phyloP scores from a whole-genome alignment of 2,329 filamentous ascomycete genomes.

The Calonectria honghensis region DNA sequence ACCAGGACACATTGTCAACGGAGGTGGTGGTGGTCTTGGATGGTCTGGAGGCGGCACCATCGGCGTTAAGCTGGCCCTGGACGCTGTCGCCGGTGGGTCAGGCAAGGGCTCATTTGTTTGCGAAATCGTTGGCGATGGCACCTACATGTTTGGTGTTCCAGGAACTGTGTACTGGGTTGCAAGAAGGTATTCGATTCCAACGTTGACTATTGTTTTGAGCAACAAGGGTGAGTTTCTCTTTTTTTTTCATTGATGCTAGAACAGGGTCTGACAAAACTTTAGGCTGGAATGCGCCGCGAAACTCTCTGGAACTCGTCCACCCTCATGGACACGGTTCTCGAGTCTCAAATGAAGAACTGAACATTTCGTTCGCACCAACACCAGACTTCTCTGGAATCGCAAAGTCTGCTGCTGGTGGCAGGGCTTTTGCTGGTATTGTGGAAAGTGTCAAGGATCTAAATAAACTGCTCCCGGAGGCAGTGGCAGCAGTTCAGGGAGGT shows the following conservation, averaged over 20 bases:
- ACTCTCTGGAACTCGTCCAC: conserved; percentile 73
- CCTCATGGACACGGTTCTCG: conserved; percentile 71
- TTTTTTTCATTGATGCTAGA: neutral
- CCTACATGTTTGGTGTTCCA: conserved; percentile 69
- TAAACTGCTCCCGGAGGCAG: conserved; percentile 14
- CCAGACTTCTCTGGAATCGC: conserved; percentile 76
- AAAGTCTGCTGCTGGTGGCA: conserved; percentile 72
- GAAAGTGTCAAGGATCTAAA: conserved; percentile 2
- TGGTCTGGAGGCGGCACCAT: conserved; percentile 85
- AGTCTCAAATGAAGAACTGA: conserved; percentile 75
- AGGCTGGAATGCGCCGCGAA: conserved; percentile 76
- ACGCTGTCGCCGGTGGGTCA: conserved; percentile 52
- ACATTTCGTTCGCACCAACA: conserved; percentile 74
- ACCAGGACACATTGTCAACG: conserved; percentile 85
- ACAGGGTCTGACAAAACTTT: conserved; percentile 25
- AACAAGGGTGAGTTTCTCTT: conserved; percentile 61
- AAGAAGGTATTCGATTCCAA: conserved; percentile 66
- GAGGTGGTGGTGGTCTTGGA: conserved; percentile 84
- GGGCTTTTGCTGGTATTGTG: conserved; percentile 15
- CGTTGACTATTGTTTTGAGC: conserved; percentile 70
- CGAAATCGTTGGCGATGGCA: conserved; percentile 70
- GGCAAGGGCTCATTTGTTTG: conserved; percentile 66
- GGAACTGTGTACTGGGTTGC: conserved; percentile 71
- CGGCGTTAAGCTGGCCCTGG: conserved; percentile 81
- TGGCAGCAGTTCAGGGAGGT: conserved; percentile 11